A percentile compares a stretch with the other conserved stretches of the same genome.
Evolutionary conservation across 129 eudicot genomes (phyloP).

Genomic region (Arctium lappa): DNA sequence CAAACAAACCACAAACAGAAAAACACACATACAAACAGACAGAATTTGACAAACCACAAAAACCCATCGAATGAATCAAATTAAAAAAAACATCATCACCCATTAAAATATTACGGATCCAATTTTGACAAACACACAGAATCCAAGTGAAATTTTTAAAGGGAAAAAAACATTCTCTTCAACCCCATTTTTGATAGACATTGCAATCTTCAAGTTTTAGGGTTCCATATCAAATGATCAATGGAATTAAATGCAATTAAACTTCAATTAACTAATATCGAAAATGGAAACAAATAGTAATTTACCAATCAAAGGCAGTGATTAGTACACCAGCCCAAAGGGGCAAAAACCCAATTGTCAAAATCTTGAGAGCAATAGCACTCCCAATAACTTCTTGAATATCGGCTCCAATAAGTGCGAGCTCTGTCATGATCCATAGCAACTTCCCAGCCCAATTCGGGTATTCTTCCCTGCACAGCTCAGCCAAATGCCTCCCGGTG

Average conservation of each 20-base stretch:
- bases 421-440: conserved; percentile 90
- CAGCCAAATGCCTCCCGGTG: conserved; percentile 91
- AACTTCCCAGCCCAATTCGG: conserved; percentile 82
- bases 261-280: neutral
- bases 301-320: conserved; percentile 85
- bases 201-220: neutral
- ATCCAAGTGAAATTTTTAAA: conserved; percentile 2
- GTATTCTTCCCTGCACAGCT: conserved; percentile 89
- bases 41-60: conserved; percentile 7
- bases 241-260: neutral
- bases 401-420: conserved; percentile 85
- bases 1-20: neutral
- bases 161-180: neutral
- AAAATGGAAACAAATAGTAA: neutral
- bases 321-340: conserved; percentile 96
- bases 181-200: neutral
- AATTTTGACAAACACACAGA: conserved; percentile 2
- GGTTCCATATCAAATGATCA: neutral
- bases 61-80: conserved; percentile 3
- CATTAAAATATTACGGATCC: conserved; percentile 7
- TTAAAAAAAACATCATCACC: neutral
- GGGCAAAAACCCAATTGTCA: conserved; percentile 72
- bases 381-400: conserved; percentile 98
- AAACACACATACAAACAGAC: neutral
- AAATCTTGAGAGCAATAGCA: conserved; percentile 85